Percentiles rank a stretch among this genome's conserved stretches.
Conservation (phyloP, 2,329 filamentous ascomycete genomes). For the Pyrenophora graminea region DNA sequence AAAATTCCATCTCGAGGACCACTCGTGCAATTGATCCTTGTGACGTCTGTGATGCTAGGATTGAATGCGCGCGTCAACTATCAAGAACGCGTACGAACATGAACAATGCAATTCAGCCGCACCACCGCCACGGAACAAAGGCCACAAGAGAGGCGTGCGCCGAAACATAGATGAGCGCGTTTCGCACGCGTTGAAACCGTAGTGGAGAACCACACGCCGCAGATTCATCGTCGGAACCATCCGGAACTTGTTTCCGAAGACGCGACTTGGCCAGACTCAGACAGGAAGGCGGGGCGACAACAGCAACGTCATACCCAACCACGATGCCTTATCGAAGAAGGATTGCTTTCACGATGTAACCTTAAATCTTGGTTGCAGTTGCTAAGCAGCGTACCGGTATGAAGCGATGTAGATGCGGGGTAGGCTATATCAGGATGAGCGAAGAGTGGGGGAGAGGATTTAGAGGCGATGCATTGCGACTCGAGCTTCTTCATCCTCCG, state of each 20-base stretch:
- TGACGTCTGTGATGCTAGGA: too few species aligned
- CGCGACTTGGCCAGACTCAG: conserved; percentile 22
- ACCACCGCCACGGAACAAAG: too few species aligned
- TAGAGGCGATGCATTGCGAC: not conserved
- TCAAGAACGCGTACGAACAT: too few species aligned
- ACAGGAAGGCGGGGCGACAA: conserved; percentile 17
- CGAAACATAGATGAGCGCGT: too few species aligned
- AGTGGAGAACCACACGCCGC: too few species aligned
- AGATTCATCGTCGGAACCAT: too few species aligned
- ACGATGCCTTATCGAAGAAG: not conserved
- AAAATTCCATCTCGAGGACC: too few species aligned
- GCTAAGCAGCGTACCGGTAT: not conserved
- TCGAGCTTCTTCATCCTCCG: not conserved
- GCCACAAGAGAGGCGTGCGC: too few species aligned
- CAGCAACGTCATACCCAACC: conserved; percentile 20
- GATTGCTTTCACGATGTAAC: conserved; percentile 25
- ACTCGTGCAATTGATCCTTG: too few species aligned
- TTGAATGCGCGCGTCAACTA: too few species aligned
- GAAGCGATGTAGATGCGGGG: conserved; percentile 21
- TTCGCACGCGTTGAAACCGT: too few species aligned
- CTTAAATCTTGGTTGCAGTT: conserved; percentile 17
- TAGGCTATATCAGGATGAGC: conserved; percentile 5
- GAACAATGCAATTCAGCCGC: too few species aligned
- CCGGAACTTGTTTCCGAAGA: not conserved
- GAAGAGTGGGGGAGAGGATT: not conserved